Evolutionary conservation across 768 basidiomycete genomes (phyloP).

Genomic region (Dioszegia crocea): DNA sequence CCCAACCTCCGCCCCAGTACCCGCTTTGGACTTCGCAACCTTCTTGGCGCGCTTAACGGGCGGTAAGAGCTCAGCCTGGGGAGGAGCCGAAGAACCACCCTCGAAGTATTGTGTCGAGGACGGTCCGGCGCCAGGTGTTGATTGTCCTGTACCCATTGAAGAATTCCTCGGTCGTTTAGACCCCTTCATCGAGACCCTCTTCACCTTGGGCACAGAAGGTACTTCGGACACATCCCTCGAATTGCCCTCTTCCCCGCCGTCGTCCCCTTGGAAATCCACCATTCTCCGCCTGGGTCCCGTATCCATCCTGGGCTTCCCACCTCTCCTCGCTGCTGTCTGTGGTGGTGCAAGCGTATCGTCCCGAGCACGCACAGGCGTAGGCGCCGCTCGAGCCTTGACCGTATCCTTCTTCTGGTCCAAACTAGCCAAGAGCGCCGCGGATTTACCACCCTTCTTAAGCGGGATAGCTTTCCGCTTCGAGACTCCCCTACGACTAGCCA

Average conservation of each 20-base stretch:
- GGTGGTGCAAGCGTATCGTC: not conserved
- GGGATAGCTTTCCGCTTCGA: conserved; percentile 25
- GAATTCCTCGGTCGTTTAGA: conserved; percentile 32
- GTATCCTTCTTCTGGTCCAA: conserved; percentile 31
- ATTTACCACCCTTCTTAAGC: conserved; percentile 38
- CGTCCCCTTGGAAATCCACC: conserved; percentile 12
- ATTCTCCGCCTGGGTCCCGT: not conserved
- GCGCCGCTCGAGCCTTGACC: conserved; percentile 3
- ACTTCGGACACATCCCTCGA: conserved; percentile 21
- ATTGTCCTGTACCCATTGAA: conserved; percentile 7
- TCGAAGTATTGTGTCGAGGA: not conserved
- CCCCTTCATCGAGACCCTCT: conserved; percentile 20
- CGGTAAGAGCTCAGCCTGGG: conserved; percentile 26
- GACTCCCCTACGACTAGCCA: conserved; percentile 27
- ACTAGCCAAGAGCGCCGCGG: conserved; percentile 30
- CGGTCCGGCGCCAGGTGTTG: not conserved
- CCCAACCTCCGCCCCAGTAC: too few species aligned
- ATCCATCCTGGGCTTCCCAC: conserved; percentile 1
- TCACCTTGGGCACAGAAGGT: conserved; percentile 14
- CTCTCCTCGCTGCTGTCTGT: not conserved
- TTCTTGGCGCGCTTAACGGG: conserved; percentile 38
- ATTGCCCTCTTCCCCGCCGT: not conserved
- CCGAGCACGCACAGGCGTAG: conserved; percentile 15
- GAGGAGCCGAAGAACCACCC: not conserved
- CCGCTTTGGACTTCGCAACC: not conserved